Conservation (phyloP, 805 yeast genomes). For the Isabelozyma gotoi region DNA sequence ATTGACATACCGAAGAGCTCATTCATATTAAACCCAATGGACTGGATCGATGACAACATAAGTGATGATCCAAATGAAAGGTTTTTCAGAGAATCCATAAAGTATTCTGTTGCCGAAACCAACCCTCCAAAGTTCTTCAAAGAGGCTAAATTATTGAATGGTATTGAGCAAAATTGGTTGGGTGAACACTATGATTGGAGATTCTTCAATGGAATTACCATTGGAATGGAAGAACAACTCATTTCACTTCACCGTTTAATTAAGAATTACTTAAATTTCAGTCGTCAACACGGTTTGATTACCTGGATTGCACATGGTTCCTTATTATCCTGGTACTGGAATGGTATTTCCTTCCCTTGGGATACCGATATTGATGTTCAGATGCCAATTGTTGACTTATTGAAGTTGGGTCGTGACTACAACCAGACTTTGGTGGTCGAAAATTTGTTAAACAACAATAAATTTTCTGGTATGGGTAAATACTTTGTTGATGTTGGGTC, state of each 20-base stretch:
- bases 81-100: constrained; percentile 16
- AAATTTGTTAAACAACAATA: constrained; percentile 18
- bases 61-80: constrained; percentile 9
- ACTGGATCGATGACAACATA: not conserved
- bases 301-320: constrained; percentile 72
- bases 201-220: constrained; percentile 28
- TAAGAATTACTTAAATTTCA: constrained; percentile 52
- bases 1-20: constrained; percentile 17
- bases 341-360: constrained; percentile 64
- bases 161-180: constrained; percentile 12
- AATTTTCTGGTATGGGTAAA: constrained; percentile 53
- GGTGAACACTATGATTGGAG: constrained; percentile 44
- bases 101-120: constrained; percentile 9
- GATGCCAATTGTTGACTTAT: constrained; percentile 51
- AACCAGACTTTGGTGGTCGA: constrained; percentile 53
- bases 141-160: constrained; percentile 21
- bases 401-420: constrained; percentile 44
- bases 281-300: constrained; percentile 42
- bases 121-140: constrained; percentile 30
- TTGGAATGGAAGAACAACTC: constrained; percentile 32
- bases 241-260: constrained; percentile 47
- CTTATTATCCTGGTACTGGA: constrained; percentile 62
- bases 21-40: constrained; percentile 11
- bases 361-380: constrained; percentile 68
- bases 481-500: constrained; percentile 49